Percentiles rank a stretch among this genome's conserved stretches.
Evolutionary conservation across 2,329 filamentous ascomycete genomes (phyloP).

Genomic region (Penicillium sp.): DNA sequence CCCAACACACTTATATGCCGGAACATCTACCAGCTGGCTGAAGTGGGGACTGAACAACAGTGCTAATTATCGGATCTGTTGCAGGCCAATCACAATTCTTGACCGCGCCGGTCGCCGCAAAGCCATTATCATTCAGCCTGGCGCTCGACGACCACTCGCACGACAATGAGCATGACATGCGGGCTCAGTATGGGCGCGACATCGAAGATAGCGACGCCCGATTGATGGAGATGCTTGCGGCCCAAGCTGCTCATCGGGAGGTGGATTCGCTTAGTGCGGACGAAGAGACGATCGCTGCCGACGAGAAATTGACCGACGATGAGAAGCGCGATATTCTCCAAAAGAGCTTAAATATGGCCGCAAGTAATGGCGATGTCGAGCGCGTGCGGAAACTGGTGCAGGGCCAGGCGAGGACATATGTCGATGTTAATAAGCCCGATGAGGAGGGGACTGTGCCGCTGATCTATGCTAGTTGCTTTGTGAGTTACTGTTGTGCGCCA

Average conservation of each 20-base stretch:
- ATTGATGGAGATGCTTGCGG: conserved; percentile 92
- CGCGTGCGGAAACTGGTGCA: conserved; percentile 73
- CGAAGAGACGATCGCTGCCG: conserved; percentile 73
- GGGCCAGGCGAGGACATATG: conserved; percentile 69
- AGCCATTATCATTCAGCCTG: conserved; percentile 81
- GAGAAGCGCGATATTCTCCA: conserved; percentile 83
- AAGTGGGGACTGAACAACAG: background rate
- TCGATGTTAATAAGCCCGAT: conserved; percentile 85
- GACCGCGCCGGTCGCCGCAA: conserved; percentile 78
- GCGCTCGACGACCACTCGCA: conserved; percentile 75
- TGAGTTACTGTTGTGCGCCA: conserved; percentile 44
- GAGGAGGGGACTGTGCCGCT: conserved; percentile 94
- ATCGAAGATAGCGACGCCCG: conserved; percentile 78
- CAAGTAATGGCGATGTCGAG: conserved; percentile 89
- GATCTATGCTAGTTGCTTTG: conserved; percentile 98
- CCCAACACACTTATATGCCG: background rate
- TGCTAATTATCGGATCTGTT: conserved; percentile 6
- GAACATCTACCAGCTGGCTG: background rate
- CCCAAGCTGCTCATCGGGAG: conserved; percentile 82
- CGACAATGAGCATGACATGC: conserved; percentile 56
- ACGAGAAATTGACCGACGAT: conserved; percentile 69
- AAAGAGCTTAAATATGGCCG: conserved; percentile 87
- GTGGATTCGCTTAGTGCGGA: conserved; percentile 67
- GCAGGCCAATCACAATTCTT: conserved; percentile 93
- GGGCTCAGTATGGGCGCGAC: conserved; percentile 35